Evolutionary conservation across 2,329 filamentous ascomycete genomes (phyloP).

Genomic region (Fusarium stilboides): DNA sequence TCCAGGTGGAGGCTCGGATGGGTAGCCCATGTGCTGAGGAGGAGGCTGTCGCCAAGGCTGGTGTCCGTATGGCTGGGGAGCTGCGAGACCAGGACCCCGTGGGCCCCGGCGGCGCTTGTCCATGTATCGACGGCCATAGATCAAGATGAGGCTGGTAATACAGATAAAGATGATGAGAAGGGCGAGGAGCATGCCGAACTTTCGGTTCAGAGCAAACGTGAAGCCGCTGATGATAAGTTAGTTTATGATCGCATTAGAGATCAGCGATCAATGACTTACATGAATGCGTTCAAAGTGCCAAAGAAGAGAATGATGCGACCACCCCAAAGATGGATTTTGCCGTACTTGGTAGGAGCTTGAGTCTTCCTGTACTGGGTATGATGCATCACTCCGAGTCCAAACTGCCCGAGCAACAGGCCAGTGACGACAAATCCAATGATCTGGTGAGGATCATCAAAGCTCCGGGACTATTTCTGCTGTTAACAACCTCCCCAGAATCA

Average conservation of each 20-base stretch:
- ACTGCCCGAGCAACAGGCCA: conserved; percentile 66
- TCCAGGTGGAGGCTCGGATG: conserved; percentile 53
- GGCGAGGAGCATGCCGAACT: conserved; percentile 64
- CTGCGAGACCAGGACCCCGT: conserved; percentile 32
- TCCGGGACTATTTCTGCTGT: conserved; percentile 61
- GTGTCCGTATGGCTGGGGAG: conserved; percentile 48
- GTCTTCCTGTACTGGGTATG: conserved; percentile 69
- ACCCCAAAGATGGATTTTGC: conserved; percentile 70
- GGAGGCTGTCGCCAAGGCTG: conserved; percentile 52
- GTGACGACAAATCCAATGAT: conserved; percentile 71
- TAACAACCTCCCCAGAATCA: conserved; percentile 5
- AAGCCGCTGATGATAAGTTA: conserved; percentile 63
- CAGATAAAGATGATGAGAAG: conserved; percentile 62
- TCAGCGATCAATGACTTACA: conserved; percentile 58
- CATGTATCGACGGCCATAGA: conserved; percentile 51
- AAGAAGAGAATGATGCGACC: conserved; percentile 68
- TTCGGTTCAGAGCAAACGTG: conserved; percentile 66
- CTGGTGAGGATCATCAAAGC: conserved; percentile 69
- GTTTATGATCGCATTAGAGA: neutral
- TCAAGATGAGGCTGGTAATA: conserved; percentile 58
- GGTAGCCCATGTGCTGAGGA: conserved; percentile 41
- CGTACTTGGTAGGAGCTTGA: conserved; percentile 64
- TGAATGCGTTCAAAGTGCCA: conserved; percentile 70
- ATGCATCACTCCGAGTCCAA: conserved; percentile 69
- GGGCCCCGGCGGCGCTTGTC: conserved; percentile 43